A percentile compares a stretch with the other conserved stretches of the same genome.
Evolutionary conservation across 805 yeast species (phyloP).

Genomic region (Yamadazyma tumulicola): DNA sequence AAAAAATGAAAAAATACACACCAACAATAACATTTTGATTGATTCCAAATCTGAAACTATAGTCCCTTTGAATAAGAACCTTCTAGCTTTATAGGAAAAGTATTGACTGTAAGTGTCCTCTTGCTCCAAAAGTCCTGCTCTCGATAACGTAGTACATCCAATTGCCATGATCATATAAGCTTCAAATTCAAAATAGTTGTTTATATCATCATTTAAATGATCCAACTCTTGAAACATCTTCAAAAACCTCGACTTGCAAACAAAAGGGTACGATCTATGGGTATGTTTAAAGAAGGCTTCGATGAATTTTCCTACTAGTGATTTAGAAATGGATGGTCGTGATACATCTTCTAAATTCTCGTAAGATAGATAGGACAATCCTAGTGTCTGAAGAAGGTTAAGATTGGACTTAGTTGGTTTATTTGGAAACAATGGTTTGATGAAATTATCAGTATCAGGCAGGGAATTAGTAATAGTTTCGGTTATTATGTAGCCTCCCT

Average conservation of each 20-base stretch:
- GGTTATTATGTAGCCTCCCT: neutral
- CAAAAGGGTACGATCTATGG: constrained; percentile 42
- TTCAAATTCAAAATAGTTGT: constrained; percentile 44
- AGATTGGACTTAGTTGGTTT: no score
- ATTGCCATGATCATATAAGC: constrained; percentile 51
- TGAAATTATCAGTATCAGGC: no score
- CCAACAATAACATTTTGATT: constrained; percentile 36
- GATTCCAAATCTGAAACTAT: constrained; percentile 36
- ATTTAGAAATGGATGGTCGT: constrained; percentile 19
- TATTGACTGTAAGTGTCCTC: constrained; percentile 16
- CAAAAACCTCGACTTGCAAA: constrained; percentile 36
- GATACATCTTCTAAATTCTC: constrained; percentile 8
- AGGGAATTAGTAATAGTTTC: no score
- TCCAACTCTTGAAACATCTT: constrained; percentile 26
- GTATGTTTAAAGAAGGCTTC: constrained; percentile 45
- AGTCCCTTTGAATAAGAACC: constrained; percentile 41
- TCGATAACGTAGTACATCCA: constrained; percentile 48
- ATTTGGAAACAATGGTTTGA: no score
- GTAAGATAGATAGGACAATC: constrained; percentile 14
- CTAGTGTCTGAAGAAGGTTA: constrained; percentile 14
- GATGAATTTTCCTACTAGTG: constrained; percentile 32
- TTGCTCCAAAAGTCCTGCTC: constrained; percentile 16
- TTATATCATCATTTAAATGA: constrained; percentile 15
- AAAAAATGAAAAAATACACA: constrained; percentile 50
- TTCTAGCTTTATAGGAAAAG: constrained; percentile 24